Percentiles rank a stretch among this genome's conserved stretches.
Evolutionary conservation across 768 basidiomycete species (phyloP).

Genomic region (Candolleomyces eurysporus): DNA sequence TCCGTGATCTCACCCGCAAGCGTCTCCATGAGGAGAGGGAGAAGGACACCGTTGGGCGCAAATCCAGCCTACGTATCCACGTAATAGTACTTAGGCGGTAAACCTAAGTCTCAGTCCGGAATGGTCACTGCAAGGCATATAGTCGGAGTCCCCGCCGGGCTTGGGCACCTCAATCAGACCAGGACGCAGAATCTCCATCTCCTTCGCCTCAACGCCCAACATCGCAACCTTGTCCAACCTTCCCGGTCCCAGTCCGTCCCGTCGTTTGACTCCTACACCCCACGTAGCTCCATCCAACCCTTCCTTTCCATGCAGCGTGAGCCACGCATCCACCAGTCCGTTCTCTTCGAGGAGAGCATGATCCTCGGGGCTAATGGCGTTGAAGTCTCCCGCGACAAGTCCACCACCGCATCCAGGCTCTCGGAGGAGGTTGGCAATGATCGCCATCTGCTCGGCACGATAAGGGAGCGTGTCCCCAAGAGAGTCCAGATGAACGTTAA

Average conservation of each 20-base stretch:
- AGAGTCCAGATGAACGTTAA: slow-evolving; percentile 38
- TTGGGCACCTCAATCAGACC: slow-evolving; percentile 30
- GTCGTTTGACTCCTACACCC: slow-evolving; percentile 28
- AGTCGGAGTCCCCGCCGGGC: slow-evolving; percentile 19
- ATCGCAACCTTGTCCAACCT: slow-evolving; percentile 42
- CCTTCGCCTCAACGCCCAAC: slow-evolving; percentile 29
- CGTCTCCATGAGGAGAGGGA: no score
- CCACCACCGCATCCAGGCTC: slow-evolving; percentile 40
- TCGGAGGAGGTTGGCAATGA: slow-evolving; percentile 33
- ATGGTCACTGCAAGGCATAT: slow-evolving; percentile 35
- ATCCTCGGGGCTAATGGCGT: slow-evolving; percentile 38
- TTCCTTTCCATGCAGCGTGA: slow-evolving; percentile 28
- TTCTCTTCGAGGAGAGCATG: slow-evolving; percentile 32
- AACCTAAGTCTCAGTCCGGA: slow-evolving; percentile 31
- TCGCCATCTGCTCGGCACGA: slow-evolving; percentile 30
- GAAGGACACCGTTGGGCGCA: no score
- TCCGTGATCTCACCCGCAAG: no score
- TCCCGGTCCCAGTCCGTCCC: slow-evolving; percentile 24
- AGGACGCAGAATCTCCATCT: slow-evolving; percentile 34
- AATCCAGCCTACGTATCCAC: no score
- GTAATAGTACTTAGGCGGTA: slow-evolving; percentile 8
- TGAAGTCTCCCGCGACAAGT: slow-evolving; percentile 48
- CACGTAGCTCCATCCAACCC: slow-evolving; percentile 35
- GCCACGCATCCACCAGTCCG: slow-evolving; percentile 42
- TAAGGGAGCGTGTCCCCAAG: slow-evolving; percentile 20